Conservation (phyloP, 495 filamentous ascomycete species). For the Tuber indicum region DNA sequence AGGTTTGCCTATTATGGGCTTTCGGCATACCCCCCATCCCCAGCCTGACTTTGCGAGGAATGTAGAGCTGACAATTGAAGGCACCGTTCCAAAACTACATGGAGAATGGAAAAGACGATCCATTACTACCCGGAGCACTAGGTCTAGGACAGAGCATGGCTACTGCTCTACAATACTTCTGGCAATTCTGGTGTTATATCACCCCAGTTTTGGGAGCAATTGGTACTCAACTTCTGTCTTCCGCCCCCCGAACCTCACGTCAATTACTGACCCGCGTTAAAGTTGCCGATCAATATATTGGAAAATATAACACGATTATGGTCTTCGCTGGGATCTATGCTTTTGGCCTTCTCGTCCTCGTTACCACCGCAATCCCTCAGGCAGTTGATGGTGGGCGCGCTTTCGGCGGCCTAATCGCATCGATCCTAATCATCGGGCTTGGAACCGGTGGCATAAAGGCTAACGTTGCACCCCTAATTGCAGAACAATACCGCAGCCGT, state of each 20-base stretch:
- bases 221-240: background rate
- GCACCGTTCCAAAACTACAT: slow-evolving; percentile 48
- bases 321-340: slow-evolving; percentile 54
- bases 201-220: slow-evolving; percentile 55
- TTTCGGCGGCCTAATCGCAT: slow-evolving; percentile 54
- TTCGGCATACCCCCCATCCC: background rate
- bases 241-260: slow-evolving; percentile 47
- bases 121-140: slow-evolving; percentile 43
- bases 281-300: slow-evolving; percentile 64
- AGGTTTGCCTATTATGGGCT: slow-evolving; percentile 70
- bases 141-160: slow-evolving; percentile 47
- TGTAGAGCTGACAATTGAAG: slow-evolving; percentile 20
- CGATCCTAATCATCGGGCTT: slow-evolving; percentile 59
- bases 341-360: slow-evolving; percentile 60
- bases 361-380: slow-evolving; percentile 56
- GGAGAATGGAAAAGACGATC: slow-evolving; percentile 33
- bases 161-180: slow-evolving; percentile 49
- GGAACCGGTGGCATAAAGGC: slow-evolving; percentile 63
- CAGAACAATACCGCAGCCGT: slow-evolving; percentile 51
- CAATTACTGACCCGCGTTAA: background rate
- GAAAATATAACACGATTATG: slow-evolving; percentile 64
- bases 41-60: background rate
- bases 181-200: slow-evolving; percentile 63
- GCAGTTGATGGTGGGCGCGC: slow-evolving; percentile 53
- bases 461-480: slow-evolving; percentile 57